phyloP scores from a whole-genome alignment of 306 rosid species.

The Senna tora region DNA sequence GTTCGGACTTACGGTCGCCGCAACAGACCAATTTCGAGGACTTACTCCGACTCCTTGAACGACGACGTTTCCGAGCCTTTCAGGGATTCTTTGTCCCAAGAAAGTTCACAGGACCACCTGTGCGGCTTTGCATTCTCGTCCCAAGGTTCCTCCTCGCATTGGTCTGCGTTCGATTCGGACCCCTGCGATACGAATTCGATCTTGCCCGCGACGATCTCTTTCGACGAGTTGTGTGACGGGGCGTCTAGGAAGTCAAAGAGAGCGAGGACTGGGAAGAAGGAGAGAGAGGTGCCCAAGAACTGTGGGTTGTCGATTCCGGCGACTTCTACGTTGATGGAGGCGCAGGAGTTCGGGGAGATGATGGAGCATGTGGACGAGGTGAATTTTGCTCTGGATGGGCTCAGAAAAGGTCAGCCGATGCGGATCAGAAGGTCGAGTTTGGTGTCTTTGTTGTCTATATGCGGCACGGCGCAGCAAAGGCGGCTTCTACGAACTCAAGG shows the following conservation, averaged over 20 bases:
- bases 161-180: conserved; percentile 79
- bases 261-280: conserved; percentile 37
- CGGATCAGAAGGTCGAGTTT: conserved; percentile 97
- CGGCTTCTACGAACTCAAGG: conserved; percentile 92
- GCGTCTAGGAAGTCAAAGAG: conserved; percentile 59
- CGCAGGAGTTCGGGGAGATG: conserved; percentile 99
- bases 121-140: conserved; percentile 69
- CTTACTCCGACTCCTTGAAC: conserved; percentile 63
- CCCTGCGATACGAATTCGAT: conserved; percentile 52
- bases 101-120: conserved; percentile 50
- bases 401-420: conserved; percentile 77
- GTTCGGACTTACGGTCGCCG: conserved; percentile 97
- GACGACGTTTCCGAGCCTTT: conserved; percentile 72
- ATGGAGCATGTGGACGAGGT: conserved; percentile 98
- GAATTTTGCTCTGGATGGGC: conserved; percentile 93
- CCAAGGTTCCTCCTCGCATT: conserved; percentile 77
- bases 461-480: conserved; percentile 81
- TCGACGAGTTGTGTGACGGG: conserved; percentile 48
- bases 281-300: conserved; percentile 25
- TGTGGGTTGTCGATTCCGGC: conserved; percentile 51
- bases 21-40: conserved; percentile 56
- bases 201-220: conserved; percentile 37
- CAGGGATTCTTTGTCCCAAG: conserved; percentile 58
- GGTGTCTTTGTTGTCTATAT: conserved; percentile 73
- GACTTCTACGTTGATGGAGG: conserved; percentile 95